Percentiles rank a stretch among this genome's conserved stretches.
These are phyloP conservation scores for Aspergillus melleus DNA, from an alignment of 2,329 filamentous ascomycete species.

Conservation along the genomic window DNA sequence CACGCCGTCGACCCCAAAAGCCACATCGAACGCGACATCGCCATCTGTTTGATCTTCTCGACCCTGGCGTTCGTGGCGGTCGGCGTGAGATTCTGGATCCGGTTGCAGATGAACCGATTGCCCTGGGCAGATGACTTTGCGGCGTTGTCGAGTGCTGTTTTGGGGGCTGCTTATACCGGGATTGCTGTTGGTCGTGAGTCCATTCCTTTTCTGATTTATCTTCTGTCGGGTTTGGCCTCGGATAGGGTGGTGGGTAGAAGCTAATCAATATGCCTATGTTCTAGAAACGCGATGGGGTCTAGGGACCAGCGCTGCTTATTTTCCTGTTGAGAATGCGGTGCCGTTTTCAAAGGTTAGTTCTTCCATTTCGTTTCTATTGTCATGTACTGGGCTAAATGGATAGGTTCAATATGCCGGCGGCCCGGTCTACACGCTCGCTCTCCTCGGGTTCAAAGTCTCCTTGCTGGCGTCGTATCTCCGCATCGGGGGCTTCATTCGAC, in stretches of 20 bases:
- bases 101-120: conserved; percentile 18
- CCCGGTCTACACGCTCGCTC: conserved; percentile 27
- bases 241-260: not conserved
- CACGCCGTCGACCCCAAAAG: conserved; percentile 22
- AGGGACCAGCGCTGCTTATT: conserved; percentile 18
- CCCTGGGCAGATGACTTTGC: conserved; percentile 31
- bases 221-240: not conserved
- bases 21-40: conserved; percentile 22
- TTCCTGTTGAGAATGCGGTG: conserved; percentile 26
- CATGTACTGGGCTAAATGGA: not conserved
- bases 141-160: conserved; percentile 21
- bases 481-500: conserved; percentile 42
- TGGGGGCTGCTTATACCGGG: conserved; percentile 19
- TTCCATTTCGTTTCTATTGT: too few species aligned
- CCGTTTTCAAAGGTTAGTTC: conserved; percentile 30
- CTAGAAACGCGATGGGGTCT: conserved; percentile 31
- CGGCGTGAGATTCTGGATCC: conserved; percentile 25
- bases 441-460: conserved; percentile 51
- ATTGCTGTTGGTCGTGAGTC: conserved; percentile 24
- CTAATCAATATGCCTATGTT: not conserved
- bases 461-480: conserved; percentile 50
- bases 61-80: conserved; percentile 24
- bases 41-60: conserved; percentile 23
- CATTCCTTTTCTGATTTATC: too few species aligned
- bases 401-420: conserved; percentile 32